These are phyloP conservation scores for Lyophyllum atratum DNA, from an alignment of 768 basidiomycete genomes.

Conservation along the genomic window DNA sequence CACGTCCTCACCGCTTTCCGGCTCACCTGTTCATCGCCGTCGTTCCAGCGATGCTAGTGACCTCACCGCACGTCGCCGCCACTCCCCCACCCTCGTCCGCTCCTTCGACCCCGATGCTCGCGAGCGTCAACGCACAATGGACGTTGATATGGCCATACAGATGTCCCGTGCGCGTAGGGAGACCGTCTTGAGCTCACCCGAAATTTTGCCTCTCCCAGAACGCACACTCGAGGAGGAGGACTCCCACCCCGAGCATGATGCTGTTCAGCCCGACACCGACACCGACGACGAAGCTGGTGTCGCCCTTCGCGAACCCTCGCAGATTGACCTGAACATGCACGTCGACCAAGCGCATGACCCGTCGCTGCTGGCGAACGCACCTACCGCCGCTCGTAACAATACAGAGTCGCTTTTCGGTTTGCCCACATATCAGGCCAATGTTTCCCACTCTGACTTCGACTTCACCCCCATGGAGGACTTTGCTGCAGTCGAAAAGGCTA, in stretches of 20 bases:
- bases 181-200: constrained; percentile 45
- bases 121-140: constrained; percentile 91
- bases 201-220: constrained; percentile 27
- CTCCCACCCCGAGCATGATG: constrained; percentile 20
- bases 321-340: constrained; percentile 37
- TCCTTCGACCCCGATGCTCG: constrained; percentile 70
- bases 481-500: constrained; percentile 66
- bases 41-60: constrained; percentile 42
- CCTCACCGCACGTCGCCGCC: constrained; percentile 42
- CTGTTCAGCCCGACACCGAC: constrained; percentile 15
- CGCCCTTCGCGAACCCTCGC: constrained; percentile 23
- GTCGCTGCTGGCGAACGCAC: constrained; percentile 38
- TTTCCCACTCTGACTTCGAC: constrained; percentile 62
- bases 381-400: constrained; percentile 14
- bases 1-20: constrained; percentile 3
- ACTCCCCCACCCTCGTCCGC: constrained; percentile 63
- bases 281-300: constrained; percentile 16
- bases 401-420: constrained; percentile 43
- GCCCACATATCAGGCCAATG: constrained; percentile 70
- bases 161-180: constrained; percentile 72
- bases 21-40: constrained; percentile 1
- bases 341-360: constrained; percentile 51
- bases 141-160: constrained; percentile 89
- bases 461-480: constrained; percentile 79
- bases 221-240: constrained; percentile 39